phyloP scores from a whole-genome alignment of 495 filamentous ascomycete species.

The Talaromyces ruber region DNA sequence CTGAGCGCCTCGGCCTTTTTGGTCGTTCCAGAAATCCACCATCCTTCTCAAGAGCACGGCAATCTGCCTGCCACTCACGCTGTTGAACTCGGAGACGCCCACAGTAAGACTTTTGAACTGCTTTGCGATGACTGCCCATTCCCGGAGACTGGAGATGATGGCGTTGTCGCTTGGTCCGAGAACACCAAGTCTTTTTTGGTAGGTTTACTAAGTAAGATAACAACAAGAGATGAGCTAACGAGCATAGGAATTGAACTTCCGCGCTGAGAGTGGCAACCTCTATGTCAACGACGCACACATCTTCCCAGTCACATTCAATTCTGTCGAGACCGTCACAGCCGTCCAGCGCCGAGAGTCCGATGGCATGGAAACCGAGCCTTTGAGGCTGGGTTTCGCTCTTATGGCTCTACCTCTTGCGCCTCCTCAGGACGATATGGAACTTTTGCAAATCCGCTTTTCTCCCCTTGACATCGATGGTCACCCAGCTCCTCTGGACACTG shows the following conservation, averaged over 20 bases:
- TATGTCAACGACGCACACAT: conserved; percentile 40
- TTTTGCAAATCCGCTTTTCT: conserved; percentile 34
- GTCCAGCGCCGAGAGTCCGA: conserved; percentile 26
- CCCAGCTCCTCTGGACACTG: conserved; percentile 40
- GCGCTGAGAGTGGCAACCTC: conserved; percentile 30
- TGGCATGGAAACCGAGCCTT: conserved; percentile 24
- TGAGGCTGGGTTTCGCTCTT: conserved; percentile 34
- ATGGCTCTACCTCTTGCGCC: conserved; percentile 28
- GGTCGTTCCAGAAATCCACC: conserved; percentile 32
- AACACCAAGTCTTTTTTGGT: conserved; percentile 30
- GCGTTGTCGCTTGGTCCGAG: conserved; percentile 26
- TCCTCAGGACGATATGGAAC: conserved; percentile 21
- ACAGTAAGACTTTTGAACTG: conserved; percentile 25
- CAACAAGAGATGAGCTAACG: background rate
- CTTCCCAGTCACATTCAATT: conserved; percentile 34
- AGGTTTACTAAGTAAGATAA: conserved; percentile 6
- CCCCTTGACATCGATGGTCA: conserved; percentile 41
- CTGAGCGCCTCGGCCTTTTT: conserved; percentile 39
- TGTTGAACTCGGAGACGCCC: conserved; percentile 19
- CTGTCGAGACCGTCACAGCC: conserved; percentile 19
- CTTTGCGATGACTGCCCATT: conserved; percentile 41
- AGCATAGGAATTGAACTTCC: conserved; percentile 30
- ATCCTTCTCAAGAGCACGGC: conserved; percentile 15
- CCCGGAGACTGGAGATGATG: conserved; percentile 23
- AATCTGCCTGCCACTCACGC: conserved; percentile 22